Evolutionary conservation across 495 filamentous ascomycete species (phyloP), one percentile per base, ranked within the genome.

Genomic region (Tuber calosporum): DNA sequence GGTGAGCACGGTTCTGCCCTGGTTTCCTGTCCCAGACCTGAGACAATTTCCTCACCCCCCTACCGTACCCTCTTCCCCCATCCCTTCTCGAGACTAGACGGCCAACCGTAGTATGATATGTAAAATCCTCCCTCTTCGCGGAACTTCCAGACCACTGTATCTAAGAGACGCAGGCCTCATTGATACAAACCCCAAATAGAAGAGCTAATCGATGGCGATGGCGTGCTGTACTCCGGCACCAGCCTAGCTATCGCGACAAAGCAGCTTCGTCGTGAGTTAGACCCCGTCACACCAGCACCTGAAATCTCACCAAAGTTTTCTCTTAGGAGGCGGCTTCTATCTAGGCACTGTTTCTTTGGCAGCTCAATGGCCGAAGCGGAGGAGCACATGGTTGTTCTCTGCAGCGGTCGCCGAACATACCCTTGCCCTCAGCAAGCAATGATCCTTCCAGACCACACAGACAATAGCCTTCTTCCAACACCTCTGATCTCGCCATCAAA

Each of bases 121-220:
- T 20, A 43, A 43, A 19, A 13, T 43, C 42, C 4, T 20, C 17
- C 15, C 13, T 20, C 1, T 1, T 43, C 42, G 42, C 1, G 42
- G 13, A 19, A 43, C 42, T 82, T 69, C 69, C 81, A 69, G 74
- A 11, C 34, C 39, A 41, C 7, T 26, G 13, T 30, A 58, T 17
- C 67, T 68, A 15, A 68, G 67, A 38, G 40, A n/a, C 38, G 67
- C 67, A 8, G 17, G 1, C 34, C 19, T 4, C 67, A 6, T 36
- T 30, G 67, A n/a, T 38, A 38, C 15, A 36, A 36, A 20, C 4
- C 67, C 4, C 36, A n/a, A 0, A 36, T 68, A 2, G 67, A 68
- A 20, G 67, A 39, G 7, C 30, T 68, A 13, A 13, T 6, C 17
- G 17, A 39, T 68, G n/a, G n/a, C 9, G 30, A 15, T 7, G 38